Evolutionary conservation across 768 basidiomycete species (phyloP).

Genomic region (Butyriboletus loyo): DNA sequence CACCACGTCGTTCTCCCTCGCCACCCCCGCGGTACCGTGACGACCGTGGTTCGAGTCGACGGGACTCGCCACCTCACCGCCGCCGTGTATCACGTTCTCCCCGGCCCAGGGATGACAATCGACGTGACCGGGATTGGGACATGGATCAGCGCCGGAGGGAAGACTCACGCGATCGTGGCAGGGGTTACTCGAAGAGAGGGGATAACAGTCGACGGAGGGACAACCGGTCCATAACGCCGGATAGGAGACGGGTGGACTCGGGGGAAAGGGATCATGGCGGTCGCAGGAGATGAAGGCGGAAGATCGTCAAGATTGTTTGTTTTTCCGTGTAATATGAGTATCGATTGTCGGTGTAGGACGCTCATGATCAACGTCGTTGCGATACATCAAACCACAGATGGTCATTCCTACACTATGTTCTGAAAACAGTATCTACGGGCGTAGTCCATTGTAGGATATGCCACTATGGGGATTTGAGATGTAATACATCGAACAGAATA

Average conservation of each 20-base stretch:
- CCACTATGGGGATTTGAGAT: background rate
- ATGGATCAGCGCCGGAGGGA: constrained; percentile 26
- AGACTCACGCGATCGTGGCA: constrained; percentile 24
- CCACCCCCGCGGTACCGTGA: constrained; percentile 27
- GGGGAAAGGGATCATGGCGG: constrained; percentile 20
- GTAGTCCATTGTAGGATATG: background rate
- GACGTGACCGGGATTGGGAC: constrained; percentile 23
- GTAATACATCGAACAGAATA: constrained; percentile 8
- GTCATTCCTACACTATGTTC: background rate
- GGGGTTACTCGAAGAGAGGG: constrained; percentile 17
- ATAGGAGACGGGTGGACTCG: constrained; percentile 20
- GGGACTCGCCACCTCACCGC: constrained; percentile 25
- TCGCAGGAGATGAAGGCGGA: constrained; percentile 21
- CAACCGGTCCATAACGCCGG: constrained; percentile 29
- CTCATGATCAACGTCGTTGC: background rate
- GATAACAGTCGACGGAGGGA: too few relatives aligned
- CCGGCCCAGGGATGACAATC: constrained; percentile 16
- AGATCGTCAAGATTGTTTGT: background rate
- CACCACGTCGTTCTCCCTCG: constrained; percentile 27
- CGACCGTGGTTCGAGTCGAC: constrained; percentile 20
- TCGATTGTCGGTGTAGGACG: background rate
- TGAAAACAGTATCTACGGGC: background rate
- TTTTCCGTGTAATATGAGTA: constrained; percentile 3
- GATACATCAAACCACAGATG: background rate
- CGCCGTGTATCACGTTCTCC: constrained; percentile 23